Conservation (phyloP, 2,329 filamentous ascomycete genomes). For the Dothistroma septosporum region DNA sequence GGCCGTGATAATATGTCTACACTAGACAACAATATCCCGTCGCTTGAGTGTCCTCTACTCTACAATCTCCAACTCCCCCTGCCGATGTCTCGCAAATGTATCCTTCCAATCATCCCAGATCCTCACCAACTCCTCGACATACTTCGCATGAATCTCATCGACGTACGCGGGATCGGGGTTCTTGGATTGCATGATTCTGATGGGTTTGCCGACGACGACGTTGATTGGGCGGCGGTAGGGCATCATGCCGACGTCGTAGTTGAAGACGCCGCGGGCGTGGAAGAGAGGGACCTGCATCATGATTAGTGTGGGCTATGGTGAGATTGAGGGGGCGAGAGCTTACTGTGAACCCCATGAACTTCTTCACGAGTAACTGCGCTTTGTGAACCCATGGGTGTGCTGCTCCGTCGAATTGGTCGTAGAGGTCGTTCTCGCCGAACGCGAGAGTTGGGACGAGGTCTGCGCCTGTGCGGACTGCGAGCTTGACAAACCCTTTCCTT, state of each 20-base stretch:
- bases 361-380: slow-evolving; percentile 78
- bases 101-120: slow-evolving; percentile 78
- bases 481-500: slow-evolving; percentile 89
- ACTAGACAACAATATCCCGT: not conserved
- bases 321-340: slow-evolving; percentile 64
- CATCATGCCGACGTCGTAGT: slow-evolving; percentile 96
- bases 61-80: slow-evolving; percentile 64
- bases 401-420: slow-evolving; percentile 78
- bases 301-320: slow-evolving; percentile 51
- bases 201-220: slow-evolving; percentile 80
- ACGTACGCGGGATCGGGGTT: slow-evolving; percentile 71
- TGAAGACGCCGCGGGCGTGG: slow-evolving; percentile 88
- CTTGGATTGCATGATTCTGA: slow-evolving; percentile 60
- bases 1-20: not conserved
- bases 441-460: slow-evolving; percentile 87
- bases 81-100: slow-evolving; percentile 61
- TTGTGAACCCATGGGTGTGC: slow-evolving; percentile 75
- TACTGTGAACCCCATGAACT: slow-evolving; percentile 84
- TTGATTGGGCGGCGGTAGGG: slow-evolving; percentile 85
- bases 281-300: slow-evolving; percentile 70
- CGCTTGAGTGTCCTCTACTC: slow-evolving; percentile 39
- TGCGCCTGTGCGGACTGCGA: slow-evolving; percentile 86
- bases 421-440: slow-evolving; percentile 94
- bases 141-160: slow-evolving; percentile 72
- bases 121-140: slow-evolving; percentile 68